These are phyloP conservation scores for Cornus kousa DNA, from an alignment of 148 eudicot species.

Conservation along the genomic window DNA sequence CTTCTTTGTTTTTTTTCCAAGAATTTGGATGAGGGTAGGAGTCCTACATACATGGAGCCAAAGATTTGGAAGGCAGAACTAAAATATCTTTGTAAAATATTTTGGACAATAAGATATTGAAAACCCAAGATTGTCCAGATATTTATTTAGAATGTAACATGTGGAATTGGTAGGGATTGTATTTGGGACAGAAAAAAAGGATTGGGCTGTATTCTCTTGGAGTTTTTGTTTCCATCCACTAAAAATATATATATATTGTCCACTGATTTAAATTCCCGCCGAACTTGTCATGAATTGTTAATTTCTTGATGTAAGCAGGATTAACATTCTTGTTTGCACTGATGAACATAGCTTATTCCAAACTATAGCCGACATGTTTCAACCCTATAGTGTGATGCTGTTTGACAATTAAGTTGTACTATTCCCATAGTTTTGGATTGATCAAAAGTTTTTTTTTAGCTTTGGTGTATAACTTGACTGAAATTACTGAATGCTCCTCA, in stretches of 20 bases:
- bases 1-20: background rate
- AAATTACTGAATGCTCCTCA: background rate
- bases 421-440: background rate
- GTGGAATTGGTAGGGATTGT: conserved; percentile 22
- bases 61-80: background rate
- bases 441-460: background rate
- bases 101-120: conserved; percentile 5
- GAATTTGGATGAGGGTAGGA: background rate
- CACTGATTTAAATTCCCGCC: background rate
- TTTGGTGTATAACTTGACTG: background rate
- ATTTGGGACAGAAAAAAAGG: conserved; percentile 13
- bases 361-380: background rate
- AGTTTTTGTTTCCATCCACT: background rate
- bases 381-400: background rate
- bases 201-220: conserved; percentile 11
- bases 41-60: conserved; percentile 7
- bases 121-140: conserved; percentile 9
- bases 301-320: background rate
- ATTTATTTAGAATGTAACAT: conserved; percentile 23
- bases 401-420: background rate
- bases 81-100: conserved; percentile 27
- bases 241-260: background rate
- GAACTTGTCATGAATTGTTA: background rate
- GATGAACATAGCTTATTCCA: background rate
- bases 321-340: background rate